Evolutionary conservation across 2,329 filamentous ascomycete genomes (phyloP), one percentile per base, ranked within the genome.

Genomic region (Tolypocladium ovalisporum): DNA sequence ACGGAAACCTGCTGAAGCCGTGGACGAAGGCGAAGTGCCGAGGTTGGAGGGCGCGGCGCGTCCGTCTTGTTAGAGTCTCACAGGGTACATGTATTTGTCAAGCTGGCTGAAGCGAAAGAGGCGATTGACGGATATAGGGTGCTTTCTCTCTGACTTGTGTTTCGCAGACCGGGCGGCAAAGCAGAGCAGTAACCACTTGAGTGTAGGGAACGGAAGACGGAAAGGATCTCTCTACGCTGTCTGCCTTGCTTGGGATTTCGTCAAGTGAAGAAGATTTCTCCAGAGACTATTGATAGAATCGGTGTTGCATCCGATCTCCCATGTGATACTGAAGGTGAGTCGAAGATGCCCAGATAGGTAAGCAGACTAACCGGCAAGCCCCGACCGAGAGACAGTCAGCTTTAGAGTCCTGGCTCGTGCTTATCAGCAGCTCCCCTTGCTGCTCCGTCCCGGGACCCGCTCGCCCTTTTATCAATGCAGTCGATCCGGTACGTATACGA

Each of bases 1-100:
- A 40, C 59, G 62, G 56, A 61, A 63, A 65, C 64, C 63, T 65
- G 64, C 64, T 66, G 64, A 66, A 66, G 63, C 64, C 63, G 59
- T 17, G 10, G 44, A 32, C 8, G 27, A 17, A 15, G 24, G 15
- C 6, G 15, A 29, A 27, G 24, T 24, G 15, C 44, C 7, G 44
- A 10, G 44, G 40, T 44, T 44, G 40, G 42, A 27, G 42, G n/a
- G n/a, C 15, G 4, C 4, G n/a, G 13, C 22, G n/a, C 40, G 13
- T 17, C 13, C 15, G 24, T 17, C 4, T 8, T 27, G n/a, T 27
- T 24, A 24, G 15, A 44, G 17, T 47, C 13, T 29, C 42, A 10
- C 39, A 12, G n/a, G n/a, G n/a, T n/a, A n/a, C n/a, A 24, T 24
- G 4, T 24, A 22, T 44, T 6, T 6, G 22, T n/a, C 3, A 13